These are phyloP conservation scores for Starmerella kuoi DNA, from an alignment of 805 yeast species.

Conservation along the genomic window DNA sequence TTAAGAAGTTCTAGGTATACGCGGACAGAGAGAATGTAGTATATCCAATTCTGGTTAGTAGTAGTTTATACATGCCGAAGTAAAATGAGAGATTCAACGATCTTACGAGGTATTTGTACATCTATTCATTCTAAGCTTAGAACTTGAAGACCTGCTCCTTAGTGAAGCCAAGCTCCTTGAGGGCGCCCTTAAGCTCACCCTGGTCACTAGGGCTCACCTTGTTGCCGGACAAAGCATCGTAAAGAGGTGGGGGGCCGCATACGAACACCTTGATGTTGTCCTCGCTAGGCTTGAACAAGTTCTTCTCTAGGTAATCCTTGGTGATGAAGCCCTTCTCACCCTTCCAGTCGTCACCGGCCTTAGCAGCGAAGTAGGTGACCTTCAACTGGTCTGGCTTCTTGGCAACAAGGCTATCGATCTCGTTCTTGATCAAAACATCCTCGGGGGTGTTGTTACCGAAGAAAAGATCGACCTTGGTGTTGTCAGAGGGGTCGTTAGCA, in stretches of 20 bases:
- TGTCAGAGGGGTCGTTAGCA: constrained; percentile 68
- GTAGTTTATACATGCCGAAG: no score
- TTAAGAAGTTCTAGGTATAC: no score
- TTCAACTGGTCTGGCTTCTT: constrained; percentile 67
- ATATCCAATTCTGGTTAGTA: no score
- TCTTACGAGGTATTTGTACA: no score
- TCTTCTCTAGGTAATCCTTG: constrained; percentile 52
- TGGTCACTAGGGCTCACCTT: constrained; percentile 82
- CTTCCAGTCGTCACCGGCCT: constrained; percentile 25
- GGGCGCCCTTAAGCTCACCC: constrained; percentile 83
- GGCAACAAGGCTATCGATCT: constrained; percentile 56
- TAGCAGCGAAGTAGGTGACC: constrained; percentile 70
- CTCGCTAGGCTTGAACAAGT: constrained; percentile 51
- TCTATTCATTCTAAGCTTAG: no score
- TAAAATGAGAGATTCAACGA: no score
- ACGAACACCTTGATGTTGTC: constrained; percentile 67
- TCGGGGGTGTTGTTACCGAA: constrained; percentile 66
- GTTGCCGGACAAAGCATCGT: constrained; percentile 74
- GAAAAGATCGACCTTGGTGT: constrained; percentile 71
- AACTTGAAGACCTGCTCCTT: constrained; percentile 85
- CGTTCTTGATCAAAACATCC: constrained; percentile 73
- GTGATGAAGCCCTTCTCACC: constrained; percentile 53
- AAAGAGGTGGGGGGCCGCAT: constrained; percentile 92
- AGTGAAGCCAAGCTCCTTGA: constrained; percentile 77
- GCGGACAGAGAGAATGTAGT: no score